These are phyloP conservation scores for Emmonsiellopsis sp. DNA, from an alignment of 2,329 filamentous ascomycete genomes.

Conservation along the genomic window DNA sequence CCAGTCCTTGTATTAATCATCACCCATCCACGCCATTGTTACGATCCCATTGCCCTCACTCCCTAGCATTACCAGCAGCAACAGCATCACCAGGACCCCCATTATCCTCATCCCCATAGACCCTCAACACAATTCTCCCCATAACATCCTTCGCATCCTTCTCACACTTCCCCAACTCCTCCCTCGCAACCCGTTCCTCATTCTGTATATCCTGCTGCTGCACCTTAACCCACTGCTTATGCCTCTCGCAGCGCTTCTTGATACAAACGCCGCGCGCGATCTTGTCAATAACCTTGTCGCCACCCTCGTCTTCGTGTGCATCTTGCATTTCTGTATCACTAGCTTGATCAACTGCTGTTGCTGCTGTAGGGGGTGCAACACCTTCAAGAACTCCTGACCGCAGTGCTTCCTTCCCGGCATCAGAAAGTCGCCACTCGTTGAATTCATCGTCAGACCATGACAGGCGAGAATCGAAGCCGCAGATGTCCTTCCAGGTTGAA, in stretches of 20 bases:
- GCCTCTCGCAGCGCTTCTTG: conserved; percentile 40
- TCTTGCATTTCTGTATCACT: conserved; percentile 29
- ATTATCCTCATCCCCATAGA: conserved; percentile 27
- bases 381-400: conserved; percentile 28
- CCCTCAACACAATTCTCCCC: conserved; percentile 36
- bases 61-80: conserved; percentile 4
- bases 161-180: conserved; percentile 32
- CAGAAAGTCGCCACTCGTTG: conserved; percentile 35
- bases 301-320: conserved; percentile 20
- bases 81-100: conserved; percentile 13
- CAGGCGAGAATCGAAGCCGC: conserved; percentile 39
- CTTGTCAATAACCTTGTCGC: conserved; percentile 19
- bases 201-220: conserved; percentile 38
- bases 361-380: conserved; percentile 4
- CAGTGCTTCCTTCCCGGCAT: conserved; percentile 30
- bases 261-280: conserved; percentile 36
- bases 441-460: conserved; percentile 42
- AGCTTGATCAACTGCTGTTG: conserved; percentile 18
- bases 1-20: not conserved
- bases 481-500: conserved; percentile 36
- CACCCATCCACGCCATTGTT: not conserved
- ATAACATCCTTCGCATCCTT: conserved; percentile 32
- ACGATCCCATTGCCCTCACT: conserved; percentile 7
- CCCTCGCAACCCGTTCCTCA: conserved; percentile 31
- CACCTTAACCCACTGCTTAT: conserved; percentile 40